phyloP scores from a whole-genome alignment of 1,284 basidiomycete genomes.

The Butyriboletus appendiculatus region DNA sequence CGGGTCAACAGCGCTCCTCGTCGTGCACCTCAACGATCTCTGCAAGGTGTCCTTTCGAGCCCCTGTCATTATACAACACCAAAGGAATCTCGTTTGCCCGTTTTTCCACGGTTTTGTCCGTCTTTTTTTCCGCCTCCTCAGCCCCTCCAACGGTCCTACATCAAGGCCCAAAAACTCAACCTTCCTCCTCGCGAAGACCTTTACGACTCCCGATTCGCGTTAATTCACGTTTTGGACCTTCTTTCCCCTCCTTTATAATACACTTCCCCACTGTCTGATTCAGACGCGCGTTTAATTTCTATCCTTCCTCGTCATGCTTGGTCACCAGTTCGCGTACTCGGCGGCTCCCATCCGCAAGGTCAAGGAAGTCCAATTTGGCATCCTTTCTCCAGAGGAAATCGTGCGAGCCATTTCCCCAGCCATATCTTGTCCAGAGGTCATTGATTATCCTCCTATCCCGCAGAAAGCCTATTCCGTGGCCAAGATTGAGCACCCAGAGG shows the following conservation, averaged over 20 bases:
- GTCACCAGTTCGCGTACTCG: constrained; percentile 88
- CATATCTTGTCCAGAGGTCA: constrained; percentile 12
- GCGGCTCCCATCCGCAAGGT: constrained; percentile 93
- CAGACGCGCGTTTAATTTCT: constrained; percentile 20
- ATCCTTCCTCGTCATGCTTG: constrained; percentile 55
- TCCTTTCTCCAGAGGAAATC: constrained; percentile 99
- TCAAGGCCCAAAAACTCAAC: constrained; percentile 24
- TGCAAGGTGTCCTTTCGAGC: constrained; percentile 2
- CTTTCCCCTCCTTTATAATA: constrained; percentile 3
- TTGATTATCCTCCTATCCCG: constrained; percentile 21
- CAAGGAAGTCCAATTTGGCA: constrained; percentile 98
- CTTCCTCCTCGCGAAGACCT: not conserved
- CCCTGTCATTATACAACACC: not conserved
- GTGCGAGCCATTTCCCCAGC: constrained; percentile 52
- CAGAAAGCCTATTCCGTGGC: constrained; percentile 98
- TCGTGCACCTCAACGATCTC: constrained; percentile 10
- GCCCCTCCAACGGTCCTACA: not conserved
- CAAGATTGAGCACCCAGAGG: constrained; percentile 98
- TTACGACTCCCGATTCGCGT: constrained; percentile 25
- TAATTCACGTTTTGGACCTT: constrained; percentile 24
- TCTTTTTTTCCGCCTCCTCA: constrained; percentile 19
- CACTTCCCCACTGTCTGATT: not conserved
- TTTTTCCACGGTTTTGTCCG: constrained; percentile 16
- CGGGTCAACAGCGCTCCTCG: constrained; percentile 18
- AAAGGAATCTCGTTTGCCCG: constrained; percentile 3